Evolutionary conservation across 805 yeast species (phyloP).

Genomic region (Yamadazyma paraphyllophila): DNA sequence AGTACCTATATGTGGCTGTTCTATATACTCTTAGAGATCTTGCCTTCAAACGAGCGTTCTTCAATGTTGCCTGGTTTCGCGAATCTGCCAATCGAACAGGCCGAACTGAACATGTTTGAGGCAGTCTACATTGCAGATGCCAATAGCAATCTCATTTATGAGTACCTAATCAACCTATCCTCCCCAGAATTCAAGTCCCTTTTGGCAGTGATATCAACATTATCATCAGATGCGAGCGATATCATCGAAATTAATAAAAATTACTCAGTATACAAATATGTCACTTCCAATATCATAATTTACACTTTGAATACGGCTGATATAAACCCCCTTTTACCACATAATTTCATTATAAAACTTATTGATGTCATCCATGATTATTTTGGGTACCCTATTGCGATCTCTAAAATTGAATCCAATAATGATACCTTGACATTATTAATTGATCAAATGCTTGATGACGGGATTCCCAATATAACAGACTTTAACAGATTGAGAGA

Average conservation of each 20-base stretch:
- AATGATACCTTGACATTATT: conserved; percentile 68
- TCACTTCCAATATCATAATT: conserved; percentile 22
- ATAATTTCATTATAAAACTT: conserved; percentile 49
- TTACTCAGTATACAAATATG: conserved; percentile 25
- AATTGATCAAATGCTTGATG: conserved; percentile 75
- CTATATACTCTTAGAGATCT: not conserved
- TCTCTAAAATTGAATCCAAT: conserved; percentile 62
- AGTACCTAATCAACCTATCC: conserved; percentile 29
- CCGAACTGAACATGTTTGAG: conserved; percentile 29
- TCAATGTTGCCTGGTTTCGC: not conserved
- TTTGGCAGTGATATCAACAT: conserved; percentile 9
- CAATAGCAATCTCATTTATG: conserved; percentile 33
- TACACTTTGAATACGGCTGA: conserved; percentile 27
- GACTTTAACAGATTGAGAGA: conserved; percentile 72
- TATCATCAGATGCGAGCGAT: conserved; percentile 12
- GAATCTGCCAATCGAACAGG: not conserved
- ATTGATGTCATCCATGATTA: conserved; percentile 55
- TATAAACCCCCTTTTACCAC: conserved; percentile 53
- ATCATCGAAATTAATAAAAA: conserved; percentile 30
- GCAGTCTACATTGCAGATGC: conserved; percentile 43
- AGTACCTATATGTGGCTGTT: not conserved
- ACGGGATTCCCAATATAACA: conserved; percentile 68
- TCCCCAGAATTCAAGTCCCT: conserved; percentile 34
- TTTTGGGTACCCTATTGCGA: conserved; percentile 54
- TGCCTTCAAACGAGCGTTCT: not conserved